Evolutionary conservation across 495 filamentous ascomycete species (phyloP).

Genomic region (Hypoxylon crocopeplum): DNA sequence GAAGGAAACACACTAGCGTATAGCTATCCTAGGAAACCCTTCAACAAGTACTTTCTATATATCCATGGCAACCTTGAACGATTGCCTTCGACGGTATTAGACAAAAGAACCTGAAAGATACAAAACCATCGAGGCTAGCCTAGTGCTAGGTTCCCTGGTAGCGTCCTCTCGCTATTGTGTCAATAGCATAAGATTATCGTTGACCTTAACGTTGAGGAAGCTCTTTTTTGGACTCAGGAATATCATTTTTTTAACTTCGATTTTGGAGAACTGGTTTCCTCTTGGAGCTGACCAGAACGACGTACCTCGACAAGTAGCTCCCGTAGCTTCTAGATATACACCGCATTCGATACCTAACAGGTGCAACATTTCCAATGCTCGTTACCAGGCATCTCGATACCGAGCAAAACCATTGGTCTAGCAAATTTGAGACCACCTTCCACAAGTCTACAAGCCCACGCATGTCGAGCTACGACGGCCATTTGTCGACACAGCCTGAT

Average conservation of each 20-base stretch:
- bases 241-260: slow-evolving; percentile 4
- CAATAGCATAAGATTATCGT: slow-evolving; percentile 8
- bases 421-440: slow-evolving; percentile 62
- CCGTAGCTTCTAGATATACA: slow-evolving; percentile 15
- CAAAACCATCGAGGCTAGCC: slow-evolving; percentile 10
- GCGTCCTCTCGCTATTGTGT: slow-evolving; percentile 4
- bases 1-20: slow-evolving; percentile 8
- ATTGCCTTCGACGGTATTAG: slow-evolving; percentile 9
- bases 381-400: slow-evolving; percentile 64
- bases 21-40: slow-evolving; percentile 3
- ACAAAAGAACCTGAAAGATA: slow-evolving; percentile 18
- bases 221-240: slow-evolving; percentile 4
- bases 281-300: slow-evolving; percentile 15
- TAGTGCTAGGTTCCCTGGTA: slow-evolving; percentile 1
- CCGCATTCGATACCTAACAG: slow-evolving; percentile 26
- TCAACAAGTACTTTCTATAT: slow-evolving; percentile 9
- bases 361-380: slow-evolving; percentile 61
- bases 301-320: slow-evolving; percentile 25
- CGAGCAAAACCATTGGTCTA: slow-evolving; percentile 65
- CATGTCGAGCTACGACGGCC: slow-evolving; percentile 65
- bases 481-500: slow-evolving; percentile 62
- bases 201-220: slow-evolving; percentile 5
- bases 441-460: slow-evolving; percentile 59
- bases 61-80: slow-evolving; percentile 14
- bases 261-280: slow-evolving; percentile 8